Evolutionary conservation across 2,329 filamentous ascomycete genomes (phyloP), one percentile per base, ranked within the genome.

Genomic region (Diplodia mutila): DNA sequence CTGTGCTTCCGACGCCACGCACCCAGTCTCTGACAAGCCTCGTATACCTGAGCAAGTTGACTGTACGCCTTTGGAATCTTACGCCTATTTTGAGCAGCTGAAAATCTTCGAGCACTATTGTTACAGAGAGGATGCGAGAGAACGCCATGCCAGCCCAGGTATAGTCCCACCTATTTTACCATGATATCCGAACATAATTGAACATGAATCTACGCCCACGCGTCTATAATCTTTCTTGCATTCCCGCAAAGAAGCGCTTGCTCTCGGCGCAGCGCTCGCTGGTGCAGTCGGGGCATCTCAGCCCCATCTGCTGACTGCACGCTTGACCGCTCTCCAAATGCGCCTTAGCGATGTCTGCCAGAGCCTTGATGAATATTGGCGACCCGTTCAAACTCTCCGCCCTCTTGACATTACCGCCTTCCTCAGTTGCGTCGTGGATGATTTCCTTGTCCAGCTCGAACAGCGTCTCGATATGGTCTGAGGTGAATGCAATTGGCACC

Each of bases 401-500:
- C 67, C 95, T 87, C 84, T 96, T 97, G 70, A 99, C 80, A 18
- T 67, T 59, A 5, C 81, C 77, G 53, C 82, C 81, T 21, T 84
- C 80, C 7, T 79, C 77, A 52, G 76, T 89, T 0, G 87, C 92
- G 79, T 97, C 94, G 68, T 92, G 91, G 75, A 99, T 98, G 48
- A 99, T 93, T 80, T 99, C 95, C 73, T 92, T 85, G 78, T 99
- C 95, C 64, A 99, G 83, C 79, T 99, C 95, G 77, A 90, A 98
- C 0, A 99, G 84, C 0, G 95, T 99, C 82, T 99, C 95, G 72
- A 99, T 99, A 77, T 99, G 95, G 75, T 99, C 95, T n/a, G 92
- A 97, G 0, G 95, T 99, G 78, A 99, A 99, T 6, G 95, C 95
- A 71, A 99, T 96, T 0, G 95, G 95, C 67, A 99, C 93, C 7